Base-by-base conservation (phyloP, 306 rosid genomes). In the Quercus suber region DNA sequence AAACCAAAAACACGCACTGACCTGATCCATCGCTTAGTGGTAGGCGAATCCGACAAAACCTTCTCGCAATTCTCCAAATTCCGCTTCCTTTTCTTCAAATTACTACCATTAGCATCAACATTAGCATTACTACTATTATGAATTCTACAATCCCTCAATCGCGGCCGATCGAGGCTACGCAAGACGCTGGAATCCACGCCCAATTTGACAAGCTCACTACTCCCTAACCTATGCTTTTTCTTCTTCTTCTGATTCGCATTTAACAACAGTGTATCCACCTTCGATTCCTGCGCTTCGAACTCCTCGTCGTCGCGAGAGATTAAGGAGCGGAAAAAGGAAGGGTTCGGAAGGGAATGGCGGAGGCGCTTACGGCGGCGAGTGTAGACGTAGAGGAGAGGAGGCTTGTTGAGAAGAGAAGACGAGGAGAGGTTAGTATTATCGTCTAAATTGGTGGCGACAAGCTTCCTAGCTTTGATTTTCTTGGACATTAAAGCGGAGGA, bases 401-500 rank as follows among this genome's bases (percentile, higher is more conserved):
- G 97, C 63, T 80, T 85, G 15, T 70, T 81, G 14, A n/a, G 59
- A 58, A 30, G 30, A 35, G 59, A 17, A 11, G 4, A 69, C 25
- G 31, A 18, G 18, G 81, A 56, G 30, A 78, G 74, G 77, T 71
- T 75, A 6, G 75, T 76, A 30, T 75, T 82, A 19, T 64, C 81
- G 14, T 85, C 83, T 4, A 81, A 83, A 60, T 78, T 80, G 51
- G 43, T 43, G 20, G 33, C 77, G 30, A 31, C 21, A 81, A 93
- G 91, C 76, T 89, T 91, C 10, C 94, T 93, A 18, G 99, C 98
- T 60, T 93, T 93, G 20, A 93, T 96, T 86, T 93, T 96, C 75
- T 96, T 96, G 17, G 99, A 95, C 98, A 92, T 95, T 53, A 95
- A 98, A 84, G 90, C 91, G 64, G 99, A 82, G 55, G 97, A 92